Evolutionary conservation across 2,329 filamentous ascomycete species (phyloP), one percentile per base, ranked within the genome.

Genomic region (Hortaea sp.): DNA sequence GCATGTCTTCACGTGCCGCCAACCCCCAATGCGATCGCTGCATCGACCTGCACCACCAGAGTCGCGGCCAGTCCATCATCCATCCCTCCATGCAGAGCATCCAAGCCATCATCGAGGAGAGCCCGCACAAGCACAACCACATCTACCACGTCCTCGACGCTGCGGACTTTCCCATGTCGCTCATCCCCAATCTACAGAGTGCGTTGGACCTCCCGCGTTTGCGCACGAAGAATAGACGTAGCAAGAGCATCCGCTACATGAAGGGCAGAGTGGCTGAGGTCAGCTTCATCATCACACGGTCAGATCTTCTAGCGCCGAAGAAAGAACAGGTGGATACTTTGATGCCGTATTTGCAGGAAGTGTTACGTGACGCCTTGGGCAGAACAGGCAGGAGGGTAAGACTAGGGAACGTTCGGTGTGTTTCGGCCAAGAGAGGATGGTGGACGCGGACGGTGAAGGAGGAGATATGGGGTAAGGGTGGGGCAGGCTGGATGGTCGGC

Each of bases 61-160:
- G 79, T 49, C 71, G 74, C 11, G 85, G 84, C 6, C 69, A 77
- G 11, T 75, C 85, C 5, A 90, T 94, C 56, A 76, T 78, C 46
- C 87, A 94, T 60, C 92, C 92, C 0, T 83, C 82, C 1, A 76
- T 95, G 52, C 77, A 88, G 39, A 82, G 86, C 2, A 81, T 98
- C 44, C 80, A 82, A 53, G 82, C 88, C 52, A 94, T 88, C 11
- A 84, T 98, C 44, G 76, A 82, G 44, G 87, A 94, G 65, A 94
- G 90, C 1, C 89, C 89, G 0, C 82, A 94, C 67, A 85, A 85
- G 62, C 79, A 85, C 62, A 97, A 98, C 59, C 87, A 95, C 66
- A 82, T 98, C 50, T 98, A 97, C 63, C 92, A 98, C 66, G 75
- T 98, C 28, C 71, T 98, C 20, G 92, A 98, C 61, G 90, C 92